Conservation (phyloP, 345 rosid species). For the Corchorus capsularis region DNA sequence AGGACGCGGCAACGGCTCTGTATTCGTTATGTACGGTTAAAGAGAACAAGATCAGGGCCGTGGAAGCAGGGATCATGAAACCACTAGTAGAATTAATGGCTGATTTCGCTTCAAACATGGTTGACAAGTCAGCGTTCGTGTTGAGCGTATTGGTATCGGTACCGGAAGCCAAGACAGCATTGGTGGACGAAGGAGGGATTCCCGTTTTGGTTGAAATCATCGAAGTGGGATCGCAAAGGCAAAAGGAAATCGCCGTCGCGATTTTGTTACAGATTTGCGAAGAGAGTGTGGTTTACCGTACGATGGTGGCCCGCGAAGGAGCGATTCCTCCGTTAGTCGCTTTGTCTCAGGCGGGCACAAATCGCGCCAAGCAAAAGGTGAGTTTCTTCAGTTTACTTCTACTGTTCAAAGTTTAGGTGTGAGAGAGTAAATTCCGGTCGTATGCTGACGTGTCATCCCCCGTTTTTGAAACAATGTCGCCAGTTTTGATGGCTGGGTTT, state of each 20-base stretch:
- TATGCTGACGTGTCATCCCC: slow-evolving; percentile 29
- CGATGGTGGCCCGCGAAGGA: slow-evolving; percentile 91
- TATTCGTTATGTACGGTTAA: slow-evolving; percentile 75
- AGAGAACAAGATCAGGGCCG: slow-evolving; percentile 86
- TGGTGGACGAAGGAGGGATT: slow-evolving; percentile 87
- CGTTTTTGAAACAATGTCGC: slow-evolving; percentile 9
- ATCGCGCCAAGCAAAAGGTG: slow-evolving; percentile 89
- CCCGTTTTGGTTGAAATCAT: slow-evolving; percentile 92
- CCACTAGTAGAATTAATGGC: slow-evolving; percentile 93
- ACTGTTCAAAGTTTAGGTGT: neutral
- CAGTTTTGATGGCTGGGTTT: slow-evolving; percentile 9
- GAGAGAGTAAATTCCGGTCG: slow-evolving; percentile 14
- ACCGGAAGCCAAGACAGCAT: slow-evolving; percentile 65
- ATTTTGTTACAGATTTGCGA: slow-evolving; percentile 74
- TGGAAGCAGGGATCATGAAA: slow-evolving; percentile 78
- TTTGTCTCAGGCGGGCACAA: slow-evolving; percentile 78
- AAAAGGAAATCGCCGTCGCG: slow-evolving; percentile 81
- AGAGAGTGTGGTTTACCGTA: slow-evolving; percentile 56
- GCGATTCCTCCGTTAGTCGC: slow-evolving; percentile 93
- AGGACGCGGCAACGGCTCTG: slow-evolving; percentile 90
- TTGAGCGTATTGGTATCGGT: slow-evolving; percentile 53
- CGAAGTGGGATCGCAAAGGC: slow-evolving; percentile 83
- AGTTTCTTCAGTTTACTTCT: neutral
- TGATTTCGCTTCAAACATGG: slow-evolving; percentile 93
- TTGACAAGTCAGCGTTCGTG: slow-evolving; percentile 89